Evolutionary conservation across 257 asterid species (phyloP), one percentile per base, ranked within the genome.

Genomic region (Lithospermum erythrorhizon): DNA sequence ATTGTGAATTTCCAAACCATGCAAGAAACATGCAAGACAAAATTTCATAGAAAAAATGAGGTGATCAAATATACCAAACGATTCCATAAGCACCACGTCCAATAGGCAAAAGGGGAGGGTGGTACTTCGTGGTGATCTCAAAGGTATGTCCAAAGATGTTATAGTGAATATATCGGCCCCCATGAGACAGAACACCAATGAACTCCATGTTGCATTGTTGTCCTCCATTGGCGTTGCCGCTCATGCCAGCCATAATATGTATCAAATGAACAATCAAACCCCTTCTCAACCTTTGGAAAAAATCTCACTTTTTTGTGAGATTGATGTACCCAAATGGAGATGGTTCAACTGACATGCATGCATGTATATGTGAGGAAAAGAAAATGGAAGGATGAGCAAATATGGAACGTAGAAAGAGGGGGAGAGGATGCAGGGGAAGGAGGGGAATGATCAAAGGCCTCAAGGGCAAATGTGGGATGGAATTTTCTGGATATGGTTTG

Each of bases 81-180:
- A 93, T 84, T 65, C 99, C 99, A 58, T 93, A 93, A 49, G 99
- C 99, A 17, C 99, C 99, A 48, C 99, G 97, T 53, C 95, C 99
- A 63, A 93, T 81, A 24, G 99, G 96, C 87, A 83, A 83, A 68
- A 93, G 82, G 59, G 99, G 99, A 57, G 95, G 80, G 0, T 89
- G 75, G 62, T 93, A 93, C 79, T 89, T 93, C 53, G 61, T 59
- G 19, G 95, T 86, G 68, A 93, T 72, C 83, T 93, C 96, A 47
- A 93, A 93, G 21, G 68, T 59, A 74, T 81, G 85, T 2, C 91
- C 95, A 58, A 84, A 93, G 29, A 93, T 81, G 53, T 84, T 76
- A 63, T 84, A 86, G 86, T 83, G 94, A 10, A 83, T 66, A 32
- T 67, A 93, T 69, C 76, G 86, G 0, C 96, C 98, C 4, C 90